A percentile compares a stretch with the other conserved stretches of the same genome.
These are phyloP conservation scores for Talaromyces sp. DNA, from an alignment of 2,329 filamentous ascomycete genomes.

Conservation along the genomic window DNA sequence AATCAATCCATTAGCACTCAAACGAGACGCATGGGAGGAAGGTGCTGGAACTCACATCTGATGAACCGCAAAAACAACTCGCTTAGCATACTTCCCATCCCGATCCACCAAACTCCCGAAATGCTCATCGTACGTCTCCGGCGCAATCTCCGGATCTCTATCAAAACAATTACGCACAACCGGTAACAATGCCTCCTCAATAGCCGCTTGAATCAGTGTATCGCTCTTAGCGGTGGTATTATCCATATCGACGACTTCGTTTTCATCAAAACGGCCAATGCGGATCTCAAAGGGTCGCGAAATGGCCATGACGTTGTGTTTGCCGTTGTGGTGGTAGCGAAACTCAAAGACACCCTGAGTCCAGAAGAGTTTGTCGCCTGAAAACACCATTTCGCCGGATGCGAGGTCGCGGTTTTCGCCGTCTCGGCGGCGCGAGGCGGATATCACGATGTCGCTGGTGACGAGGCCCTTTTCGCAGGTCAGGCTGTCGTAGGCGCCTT, in stretches of 20 bases:
- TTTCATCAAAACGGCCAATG: slow-evolving; percentile 77
- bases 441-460: slow-evolving; percentile 62
- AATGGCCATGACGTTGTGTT: slow-evolving; percentile 90
- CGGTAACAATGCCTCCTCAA: slow-evolving; percentile 76
- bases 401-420: slow-evolving; percentile 59
- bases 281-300: slow-evolving; percentile 90
- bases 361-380: slow-evolving; percentile 96
- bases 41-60: slow-evolving; percentile 70
- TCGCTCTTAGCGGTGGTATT: slow-evolving; percentile 54
- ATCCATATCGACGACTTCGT: slow-evolving; percentile 60
- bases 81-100: slow-evolving; percentile 81
- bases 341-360: slow-evolving; percentile 95
- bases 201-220: slow-evolving; percentile 53
- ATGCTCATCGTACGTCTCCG: slow-evolving; percentile 70
- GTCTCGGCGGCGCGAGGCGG: slow-evolving; percentile 44
- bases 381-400: slow-evolving; percentile 79
- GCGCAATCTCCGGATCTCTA: slow-evolving; percentile 85
- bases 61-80: slow-evolving; percentile 90
- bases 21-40: background rate
- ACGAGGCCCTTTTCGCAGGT: slow-evolving; percentile 76
- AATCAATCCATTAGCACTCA: slow-evolving; percentile 21
- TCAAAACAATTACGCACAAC: slow-evolving; percentile 92
- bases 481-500: slow-evolving; percentile 71
- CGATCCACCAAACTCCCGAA: slow-evolving; percentile 85
- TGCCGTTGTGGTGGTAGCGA: slow-evolving; percentile 90